phyloP scores from a whole-genome alignment of 176 grass and related monocot species.

The Poa pratensis region DNA sequence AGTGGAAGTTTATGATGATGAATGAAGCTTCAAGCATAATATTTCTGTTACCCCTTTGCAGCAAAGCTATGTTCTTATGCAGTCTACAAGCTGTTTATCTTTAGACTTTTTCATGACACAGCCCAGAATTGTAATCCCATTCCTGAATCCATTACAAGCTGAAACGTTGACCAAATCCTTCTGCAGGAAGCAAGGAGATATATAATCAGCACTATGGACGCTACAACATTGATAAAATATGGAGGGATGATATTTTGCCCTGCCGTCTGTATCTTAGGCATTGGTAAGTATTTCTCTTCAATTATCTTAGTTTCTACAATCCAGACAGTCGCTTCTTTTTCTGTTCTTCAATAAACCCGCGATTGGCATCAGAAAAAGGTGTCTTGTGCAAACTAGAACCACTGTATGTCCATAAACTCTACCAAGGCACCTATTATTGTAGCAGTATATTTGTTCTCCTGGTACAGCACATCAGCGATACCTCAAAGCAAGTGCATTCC shows the following conservation, averaged over 20 bases:
- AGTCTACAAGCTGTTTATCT: neutral
- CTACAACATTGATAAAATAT: conserved; percentile 90
- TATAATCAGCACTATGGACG: conserved; percentile 77
- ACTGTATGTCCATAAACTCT: neutral
- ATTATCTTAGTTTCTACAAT: neutral
- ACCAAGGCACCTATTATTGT: neutral
- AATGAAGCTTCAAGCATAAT: neutral
- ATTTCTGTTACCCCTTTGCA: neutral
- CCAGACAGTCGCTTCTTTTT: neutral
- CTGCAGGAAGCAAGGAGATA: conserved; percentile 83
- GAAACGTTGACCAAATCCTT: conserved; percentile 19
- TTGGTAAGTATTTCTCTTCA: conserved; percentile 57
- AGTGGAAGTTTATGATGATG: conserved; percentile 22
- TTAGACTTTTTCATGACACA: neutral
- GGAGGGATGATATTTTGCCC: conserved; percentile 91
- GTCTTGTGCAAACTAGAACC: conserved; percentile 15
- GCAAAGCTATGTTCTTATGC: conserved; percentile 13
- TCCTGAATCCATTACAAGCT: neutral
- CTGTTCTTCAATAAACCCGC: neutral
- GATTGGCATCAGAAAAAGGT: neutral
- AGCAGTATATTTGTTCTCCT: conserved; percentile 9
- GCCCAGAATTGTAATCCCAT: neutral
- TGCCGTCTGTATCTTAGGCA: conserved; percentile 92
- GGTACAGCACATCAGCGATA: conserved; percentile 30
- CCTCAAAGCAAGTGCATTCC: conserved; percentile 35